A percentile compares a stretch with the other conserved stretches of the same genome.
Conservation (phyloP, 257 asterid species). For the Fraxinus excelsior region DNA sequence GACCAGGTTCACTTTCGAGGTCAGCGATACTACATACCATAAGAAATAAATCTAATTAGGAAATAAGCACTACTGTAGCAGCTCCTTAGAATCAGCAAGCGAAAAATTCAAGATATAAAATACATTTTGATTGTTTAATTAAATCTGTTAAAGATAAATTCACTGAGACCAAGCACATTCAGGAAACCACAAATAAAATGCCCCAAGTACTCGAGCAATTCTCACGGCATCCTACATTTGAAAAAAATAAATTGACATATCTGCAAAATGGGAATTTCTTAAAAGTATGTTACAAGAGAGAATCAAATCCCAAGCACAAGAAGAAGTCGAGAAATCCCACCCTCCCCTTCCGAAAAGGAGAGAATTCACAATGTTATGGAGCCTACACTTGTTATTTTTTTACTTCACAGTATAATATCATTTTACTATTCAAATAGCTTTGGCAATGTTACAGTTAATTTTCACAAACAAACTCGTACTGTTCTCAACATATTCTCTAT, state of each 20-base stretch:
- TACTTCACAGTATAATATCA: neutral
- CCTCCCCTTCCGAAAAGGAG: neutral
- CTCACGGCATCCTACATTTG: neutral
- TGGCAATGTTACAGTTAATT: neutral
- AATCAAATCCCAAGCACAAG: neutral
- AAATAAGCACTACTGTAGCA: slow-evolving; percentile 7
- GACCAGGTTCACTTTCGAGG: slow-evolving; percentile 92
- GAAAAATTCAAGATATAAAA: slow-evolving; percentile 9
- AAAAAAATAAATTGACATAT: neutral
- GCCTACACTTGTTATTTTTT: neutral
- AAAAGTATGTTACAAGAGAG: neutral
- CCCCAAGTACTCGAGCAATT: neutral
- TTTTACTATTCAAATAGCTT: neutral
- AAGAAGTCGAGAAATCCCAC: neutral
- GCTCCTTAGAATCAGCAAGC: slow-evolving; percentile 3
- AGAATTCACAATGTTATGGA: neutral
- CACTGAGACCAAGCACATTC: neutral
- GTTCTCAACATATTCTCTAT: neutral
- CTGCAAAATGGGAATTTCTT: neutral
- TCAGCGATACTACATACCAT: slow-evolving; percentile 66
- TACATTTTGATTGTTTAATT: neutral
- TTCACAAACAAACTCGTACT: neutral
- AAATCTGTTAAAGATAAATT: neutral
- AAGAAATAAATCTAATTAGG: slow-evolving; percentile 23
- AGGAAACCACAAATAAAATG: neutral